A percentile compares a stretch with the other conserved stretches of the same genome.
Evolutionary conservation across 495 filamentous ascomycete genomes (phyloP).

Genomic region (Jackrogersella minutella): DNA sequence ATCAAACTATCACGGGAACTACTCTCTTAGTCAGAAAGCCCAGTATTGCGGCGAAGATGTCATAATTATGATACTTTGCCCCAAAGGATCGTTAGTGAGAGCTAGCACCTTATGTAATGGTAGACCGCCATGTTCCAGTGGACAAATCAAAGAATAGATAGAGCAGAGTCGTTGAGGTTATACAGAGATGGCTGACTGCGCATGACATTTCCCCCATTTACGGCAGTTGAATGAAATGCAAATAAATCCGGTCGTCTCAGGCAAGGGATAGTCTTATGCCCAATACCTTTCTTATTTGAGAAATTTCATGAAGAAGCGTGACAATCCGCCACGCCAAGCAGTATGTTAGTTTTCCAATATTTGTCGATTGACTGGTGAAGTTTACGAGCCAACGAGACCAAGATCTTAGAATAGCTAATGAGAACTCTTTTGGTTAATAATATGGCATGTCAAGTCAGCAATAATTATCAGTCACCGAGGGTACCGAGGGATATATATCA

Average conservation of each 20-base stretch:
- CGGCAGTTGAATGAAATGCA: neutral
- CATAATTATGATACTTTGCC: slow-evolving; percentile 27
- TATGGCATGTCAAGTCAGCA: slow-evolving; percentile 20
- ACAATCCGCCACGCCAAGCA: slow-evolving; percentile 1
- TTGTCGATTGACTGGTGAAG: slow-evolving; percentile 7
- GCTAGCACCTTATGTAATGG: slow-evolving; percentile 13
- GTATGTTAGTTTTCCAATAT: slow-evolving; percentile 13
- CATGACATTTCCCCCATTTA: neutral
- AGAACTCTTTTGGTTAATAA: neutral
- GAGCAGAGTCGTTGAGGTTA: neutral
- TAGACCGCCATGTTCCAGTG: neutral
- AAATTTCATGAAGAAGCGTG: neutral
- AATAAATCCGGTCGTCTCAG: too few species aligned
- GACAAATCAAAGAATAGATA: neutral
- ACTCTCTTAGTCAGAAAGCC: slow-evolving; percentile 2
- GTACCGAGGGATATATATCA: neutral
- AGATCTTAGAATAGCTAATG: slow-evolving; percentile 1
- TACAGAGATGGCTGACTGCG: neutral
- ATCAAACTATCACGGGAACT: neutral
- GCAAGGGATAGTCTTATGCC: too few species aligned
- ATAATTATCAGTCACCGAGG: neutral
- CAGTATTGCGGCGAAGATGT: slow-evolving; percentile 2
- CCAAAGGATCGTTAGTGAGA: slow-evolving; percentile 19
- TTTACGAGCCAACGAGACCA: slow-evolving; percentile 10
- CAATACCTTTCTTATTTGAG: neutral